Conservation (phyloP, 106 monocot genomes). For the Agapanthus africanus region DNA sequence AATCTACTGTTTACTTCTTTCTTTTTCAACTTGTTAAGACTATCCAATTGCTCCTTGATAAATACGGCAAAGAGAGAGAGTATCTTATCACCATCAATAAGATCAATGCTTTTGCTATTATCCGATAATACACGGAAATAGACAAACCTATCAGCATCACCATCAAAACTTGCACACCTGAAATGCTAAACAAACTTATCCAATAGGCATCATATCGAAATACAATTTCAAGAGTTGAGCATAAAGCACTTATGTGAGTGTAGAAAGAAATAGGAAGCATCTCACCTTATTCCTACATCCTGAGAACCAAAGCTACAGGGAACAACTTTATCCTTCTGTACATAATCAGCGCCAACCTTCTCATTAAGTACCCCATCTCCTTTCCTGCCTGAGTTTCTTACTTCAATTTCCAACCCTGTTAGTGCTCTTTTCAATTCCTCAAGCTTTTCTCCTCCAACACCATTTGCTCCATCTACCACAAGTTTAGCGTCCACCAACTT, state of each 20-base stretch:
- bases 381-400: constrained; percentile 60
- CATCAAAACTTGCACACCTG: constrained; percentile 96
- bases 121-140: constrained; percentile 52
- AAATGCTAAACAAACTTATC: constrained; percentile 26
- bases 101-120: constrained; percentile 47
- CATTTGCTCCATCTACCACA: constrained; percentile 89
- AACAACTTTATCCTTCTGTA: constrained; percentile 82
- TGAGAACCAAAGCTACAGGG: constrained; percentile 56
- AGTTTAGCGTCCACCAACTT: constrained; percentile 25
- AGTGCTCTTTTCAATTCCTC: constrained; percentile 47
- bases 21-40: constrained; percentile 28
- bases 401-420: constrained; percentile 41
- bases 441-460: constrained; percentile 85
- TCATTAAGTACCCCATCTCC: constrained; percentile 88
- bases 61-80: constrained; percentile 86
- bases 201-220: constrained; percentile 17
- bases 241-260: background rate
- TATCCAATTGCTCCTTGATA: constrained; percentile 63
- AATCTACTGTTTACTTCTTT: constrained; percentile 12
- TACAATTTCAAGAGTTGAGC: background rate
- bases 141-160: constrained; percentile 90
- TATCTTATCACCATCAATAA: constrained; percentile 94
- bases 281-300: constrained; percentile 70
- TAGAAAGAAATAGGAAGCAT: constrained; percentile 2
- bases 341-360: constrained; percentile 82